Evolutionary conservation across 2,329 filamentous ascomycete genomes (phyloP), one percentile per base, ranked within the genome.

Genomic region (Stagonosporopsis rhizophila): DNA sequence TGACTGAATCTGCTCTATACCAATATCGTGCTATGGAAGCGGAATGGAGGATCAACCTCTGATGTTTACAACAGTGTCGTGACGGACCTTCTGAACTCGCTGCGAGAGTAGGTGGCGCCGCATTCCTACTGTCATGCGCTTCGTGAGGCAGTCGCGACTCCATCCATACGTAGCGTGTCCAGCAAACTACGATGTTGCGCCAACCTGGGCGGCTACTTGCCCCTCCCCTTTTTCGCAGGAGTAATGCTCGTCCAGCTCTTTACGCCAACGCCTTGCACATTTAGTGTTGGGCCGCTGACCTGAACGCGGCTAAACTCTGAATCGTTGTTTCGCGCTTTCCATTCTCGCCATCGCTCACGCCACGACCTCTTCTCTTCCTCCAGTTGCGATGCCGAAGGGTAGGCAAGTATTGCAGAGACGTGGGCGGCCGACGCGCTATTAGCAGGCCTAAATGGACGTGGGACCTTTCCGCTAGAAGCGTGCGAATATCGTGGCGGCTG

Each of bases 261-360:
- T 1, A 47, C 4, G 1, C 30, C 51, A 22, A 48, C 15, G 6
- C 37, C 30, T 25, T 44, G 38, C 38, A 48, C 32, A 20, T 54
- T 54, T 6, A 48, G 38, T 8, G 38, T 34, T n/a, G 51, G 38
- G 6, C 27, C 44, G 22, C 44, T 54, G n/a, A 23, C 38, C 11
- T 47, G 44, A 27, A 32, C 17, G 2, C 44, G 6, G 2, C 15
- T 30, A 2, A 54, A 12, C 7, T 42, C 32, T 8, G 19, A 37
- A 23, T 48, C 32, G 14, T 6, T 38, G 23, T 37, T 41, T 23
- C 44, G 37, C 7, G 23, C 38, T 23, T 54, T 54, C 51, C 51
- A 42, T 6, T 47, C 44, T 23, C 38, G 22, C 51, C 51, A 47
- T 14, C 51, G 51, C 17, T 48, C 44, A 15, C 44, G 44, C 38